Conservation (phyloP, 495 filamentous ascomycete genomes). For the Parathielavia hyrcaniae region DNA sequence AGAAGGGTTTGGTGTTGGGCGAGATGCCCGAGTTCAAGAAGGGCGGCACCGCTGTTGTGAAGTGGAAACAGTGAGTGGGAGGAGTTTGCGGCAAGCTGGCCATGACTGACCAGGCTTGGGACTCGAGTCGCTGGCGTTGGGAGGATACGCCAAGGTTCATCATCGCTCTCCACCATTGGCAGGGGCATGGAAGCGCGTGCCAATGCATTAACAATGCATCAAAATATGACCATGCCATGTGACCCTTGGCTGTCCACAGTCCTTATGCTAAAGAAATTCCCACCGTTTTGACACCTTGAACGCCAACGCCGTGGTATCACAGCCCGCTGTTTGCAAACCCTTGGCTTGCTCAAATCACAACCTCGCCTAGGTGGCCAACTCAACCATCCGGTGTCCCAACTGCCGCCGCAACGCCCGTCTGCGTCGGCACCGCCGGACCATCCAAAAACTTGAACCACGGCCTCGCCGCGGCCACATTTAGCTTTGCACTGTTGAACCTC, state of each 20-base stretch:
- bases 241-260: neutral
- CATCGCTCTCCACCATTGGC: neutral
- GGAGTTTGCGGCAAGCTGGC: neutral
- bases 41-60: slow-evolving; percentile 78
- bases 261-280: slow-evolving; percentile 2
- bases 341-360: neutral
- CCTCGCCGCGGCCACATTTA: slow-evolving; percentile 81
- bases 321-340: neutral
- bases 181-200: neutral
- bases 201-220: neutral
- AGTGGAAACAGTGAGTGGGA: slow-evolving; percentile 50
- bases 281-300: slow-evolving; percentile 21
- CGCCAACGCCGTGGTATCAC: slow-evolving; percentile 25
- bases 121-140: slow-evolving; percentile 1
- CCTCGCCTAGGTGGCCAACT: neutral
- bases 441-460: slow-evolving; percentile 64
- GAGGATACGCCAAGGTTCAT: neutral
- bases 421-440: slow-evolving; percentile 28
- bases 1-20: slow-evolving; percentile 61
- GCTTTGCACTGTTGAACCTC: slow-evolving; percentile 76
- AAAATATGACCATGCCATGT: neutral
- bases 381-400: neutral
- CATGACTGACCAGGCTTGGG: neutral
- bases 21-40: slow-evolving; percentile 78
- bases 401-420: neutral